Evolutionary conservation across 1,139 yeast species (phyloP).

Genomic region (Spathaspora sp.): DNA sequence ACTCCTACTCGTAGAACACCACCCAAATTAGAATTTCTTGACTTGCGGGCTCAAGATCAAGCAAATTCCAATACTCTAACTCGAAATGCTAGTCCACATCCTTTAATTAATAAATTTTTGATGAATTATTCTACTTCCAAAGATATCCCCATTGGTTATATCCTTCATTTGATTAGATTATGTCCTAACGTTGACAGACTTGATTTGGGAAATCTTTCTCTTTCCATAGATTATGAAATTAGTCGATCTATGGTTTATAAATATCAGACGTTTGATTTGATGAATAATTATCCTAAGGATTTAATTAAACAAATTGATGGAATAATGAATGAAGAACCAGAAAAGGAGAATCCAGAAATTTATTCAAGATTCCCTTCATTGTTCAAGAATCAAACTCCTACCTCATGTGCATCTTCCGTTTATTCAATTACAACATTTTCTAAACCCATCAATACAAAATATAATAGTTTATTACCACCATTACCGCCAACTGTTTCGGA

Average conservation of each 20-base stretch:
- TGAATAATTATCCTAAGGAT: conserved; percentile 38
- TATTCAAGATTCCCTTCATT: conserved; percentile 6
- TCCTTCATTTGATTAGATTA: conserved; percentile 56
- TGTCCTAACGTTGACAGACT: conserved; percentile 56
- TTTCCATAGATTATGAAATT: conserved; percentile 61
- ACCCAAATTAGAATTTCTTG: conserved; percentile 14
- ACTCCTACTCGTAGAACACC: conserved; percentile 8
- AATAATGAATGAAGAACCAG: conserved; percentile 18
- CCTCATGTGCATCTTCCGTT: conserved; percentile 32
- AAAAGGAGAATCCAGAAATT: conserved; percentile 4
- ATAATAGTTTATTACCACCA: conserved; percentile 41
- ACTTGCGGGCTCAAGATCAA: conserved; percentile 10
- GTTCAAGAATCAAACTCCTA: conserved; percentile 12
- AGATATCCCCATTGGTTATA: conserved; percentile 69
- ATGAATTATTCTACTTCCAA: conserved; percentile 56
- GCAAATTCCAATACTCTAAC: conserved; percentile 6
- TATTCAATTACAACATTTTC: conserved; percentile 31
- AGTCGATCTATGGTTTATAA: conserved; percentile 28
- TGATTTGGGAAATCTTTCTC: conserved; percentile 53
- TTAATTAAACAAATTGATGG: conserved; percentile 24
- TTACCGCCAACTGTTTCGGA: conserved; percentile 29
- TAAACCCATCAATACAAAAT: conserved; percentile 27
- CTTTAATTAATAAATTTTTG: conserved; percentile 57
- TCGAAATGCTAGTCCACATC: conserved; percentile 39
- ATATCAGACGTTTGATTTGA: conserved; percentile 40